Evolutionary conservation across 345 rosid species (phyloP), one percentile per base, ranked within the genome.

Genomic region (Litchi chinensis): DNA sequence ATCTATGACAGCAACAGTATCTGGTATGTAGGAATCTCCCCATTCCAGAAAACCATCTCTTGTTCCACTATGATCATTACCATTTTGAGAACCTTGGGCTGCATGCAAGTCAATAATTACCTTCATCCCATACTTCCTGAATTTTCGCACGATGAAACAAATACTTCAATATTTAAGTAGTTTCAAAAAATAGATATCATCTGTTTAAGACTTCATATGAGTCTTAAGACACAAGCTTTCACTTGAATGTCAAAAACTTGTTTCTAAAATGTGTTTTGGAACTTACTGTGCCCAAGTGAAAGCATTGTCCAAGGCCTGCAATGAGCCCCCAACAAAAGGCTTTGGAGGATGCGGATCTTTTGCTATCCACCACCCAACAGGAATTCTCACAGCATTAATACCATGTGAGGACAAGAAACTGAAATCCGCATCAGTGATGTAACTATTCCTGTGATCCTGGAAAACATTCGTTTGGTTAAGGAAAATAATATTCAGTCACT

Each of bases 1-100:
- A 15, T 86, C 89, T 43, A 83, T 83, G 40, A 86, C 79, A 21
- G 75, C 67, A 2, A 79, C 79, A 28, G 89, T 86, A 7, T 79
- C 85, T n/a, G 65, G 39, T 22, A 83, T 78, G 65, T 80, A 22
- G 15, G 81, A 74, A 41, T 83, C 84, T n/a, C 82, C 85, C 86
- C 89, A 86, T 77, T 83, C 89, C 62, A 8, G 73, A 64, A 63
- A 81, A 15, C 87, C 87, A 65, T 80, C 85, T 68, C 84, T 70
- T 5, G 84, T 4, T 1, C 15, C 83, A 7, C 87, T 82, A 32
- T 80, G 89, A 0, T 22, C 68, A 19, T 78, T 28, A 3, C 87
- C 83, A n/a, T 84, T 84, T 74, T 87, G 86, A 10, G 87, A 86
- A 71, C 73, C 84, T 62, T 76, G 68, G 69, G 24, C 70, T 16